These are phyloP conservation scores for Salix suchowensis DNA, from an alignment of 345 rosid species.

Conservation along the genomic window DNA sequence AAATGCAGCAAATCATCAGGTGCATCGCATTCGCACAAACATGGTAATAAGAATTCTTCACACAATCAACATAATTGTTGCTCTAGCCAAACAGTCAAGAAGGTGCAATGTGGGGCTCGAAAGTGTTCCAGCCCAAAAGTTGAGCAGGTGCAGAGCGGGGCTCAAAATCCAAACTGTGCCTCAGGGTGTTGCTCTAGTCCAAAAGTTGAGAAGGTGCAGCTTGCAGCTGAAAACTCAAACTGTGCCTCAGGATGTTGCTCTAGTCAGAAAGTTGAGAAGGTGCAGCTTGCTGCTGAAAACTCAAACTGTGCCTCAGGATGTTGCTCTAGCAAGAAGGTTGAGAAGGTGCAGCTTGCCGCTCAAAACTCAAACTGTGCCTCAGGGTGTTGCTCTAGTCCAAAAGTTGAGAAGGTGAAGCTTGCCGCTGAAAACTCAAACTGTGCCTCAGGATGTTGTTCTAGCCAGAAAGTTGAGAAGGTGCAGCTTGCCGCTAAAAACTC, in stretches of 20 bases:
- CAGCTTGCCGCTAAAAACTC: background rate
- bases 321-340: background rate
- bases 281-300: background rate
- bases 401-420: background rate
- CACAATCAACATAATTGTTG: conserved; percentile 7
- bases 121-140: background rate
- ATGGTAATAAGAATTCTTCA: conserved; percentile 1
- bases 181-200: conserved; percentile 1
- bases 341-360: background rate
- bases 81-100: background rate
- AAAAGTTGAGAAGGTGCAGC: background rate
- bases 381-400: background rate
- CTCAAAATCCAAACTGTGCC: background rate
- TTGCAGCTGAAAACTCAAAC: background rate
- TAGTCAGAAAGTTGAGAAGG: background rate
- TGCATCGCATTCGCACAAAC: background rate
- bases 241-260: background rate
- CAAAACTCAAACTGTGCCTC: background rate
- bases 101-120: no score
- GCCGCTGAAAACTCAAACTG: background rate
- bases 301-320: background rate
- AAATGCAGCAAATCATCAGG: conserved; percentile 22
- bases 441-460: background rate
- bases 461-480: background rate
- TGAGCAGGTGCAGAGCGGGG: background rate